Evolutionary conservation across 2,329 filamentous ascomycete genomes (phyloP), one percentile per base, ranked within the genome.

Genomic region (Epichloe sp.): DNA sequence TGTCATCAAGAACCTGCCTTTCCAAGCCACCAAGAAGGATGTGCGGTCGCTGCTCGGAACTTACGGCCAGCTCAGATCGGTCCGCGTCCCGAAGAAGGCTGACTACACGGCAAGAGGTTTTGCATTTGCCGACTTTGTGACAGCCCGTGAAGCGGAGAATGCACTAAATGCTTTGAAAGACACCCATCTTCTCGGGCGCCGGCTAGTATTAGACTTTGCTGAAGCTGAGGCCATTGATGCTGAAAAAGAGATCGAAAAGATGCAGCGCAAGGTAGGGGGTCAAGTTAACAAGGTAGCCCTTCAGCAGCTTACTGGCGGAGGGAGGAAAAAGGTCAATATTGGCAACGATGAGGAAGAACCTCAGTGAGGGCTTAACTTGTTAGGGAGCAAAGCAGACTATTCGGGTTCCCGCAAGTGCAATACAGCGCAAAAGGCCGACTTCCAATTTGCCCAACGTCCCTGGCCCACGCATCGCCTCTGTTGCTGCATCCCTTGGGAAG

Each of bases 1-100:
- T 63, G 84, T 97, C 68, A 85, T 98, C 73, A 98, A 97, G 76
- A 98, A 98, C 73, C 72, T 98, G 68, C 91, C 93, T 19, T 98
- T 98, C 88, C 88, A 97, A 72, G 85, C 87, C 47, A 85, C 83
- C 50, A 96, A 95, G 74, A 93, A 94, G 68, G 93, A 98, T 65
- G 78, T 98, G 53, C 81, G 88, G 56, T 76, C 85, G 50, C 76
- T 97, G 42, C 90, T 97, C 65, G 82, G 86, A 55, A 83, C 88
- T 37, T 97, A 96, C 69, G 94, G 93, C 44, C 85, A 95, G 65
- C 80, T 98, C 56, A 85, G 88, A 62, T 91, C 89, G 49, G 88
- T 98, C 54, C 86, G 93, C 56, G 80, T 98, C 62, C 93, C 93
- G 49, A 90, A 95, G 73, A 97, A 96, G 69, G 91, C 95, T 67